These are phyloP conservation scores for Elongisporangium anandrum DNA, from an alignment of 352 stramenopile species.

Conservation along the genomic window DNA sequence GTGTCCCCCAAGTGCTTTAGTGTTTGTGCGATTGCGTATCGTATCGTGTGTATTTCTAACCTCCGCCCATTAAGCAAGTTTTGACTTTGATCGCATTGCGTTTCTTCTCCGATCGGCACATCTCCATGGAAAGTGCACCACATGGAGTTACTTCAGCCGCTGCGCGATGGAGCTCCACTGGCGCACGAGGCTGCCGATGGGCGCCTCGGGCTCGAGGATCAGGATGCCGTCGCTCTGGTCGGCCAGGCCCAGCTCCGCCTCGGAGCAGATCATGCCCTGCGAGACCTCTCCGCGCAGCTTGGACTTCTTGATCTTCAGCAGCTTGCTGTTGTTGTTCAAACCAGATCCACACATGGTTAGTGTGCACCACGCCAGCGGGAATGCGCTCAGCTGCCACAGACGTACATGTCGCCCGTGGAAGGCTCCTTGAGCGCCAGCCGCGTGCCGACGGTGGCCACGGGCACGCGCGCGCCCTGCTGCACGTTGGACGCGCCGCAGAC, in stretches of 20 bases:
- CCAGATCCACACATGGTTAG: conserved; percentile 4
- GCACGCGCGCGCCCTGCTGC: conserved; percentile 46
- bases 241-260: conserved; percentile 60
- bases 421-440: conserved; percentile 51
- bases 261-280: conserved; percentile 81
- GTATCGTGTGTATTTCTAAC: conserved; percentile 1
- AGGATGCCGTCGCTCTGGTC: conserved; percentile 67
- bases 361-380: neutral
- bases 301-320: conserved; percentile 84
- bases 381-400: neutral
- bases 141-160: conserved; percentile 14
- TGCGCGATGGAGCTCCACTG: conserved; percentile 32
- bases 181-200: conserved; percentile 44
- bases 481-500: conserved; percentile 72
- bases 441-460: conserved; percentile 63
- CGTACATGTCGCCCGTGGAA: conserved; percentile 45
- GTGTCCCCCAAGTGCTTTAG: neutral
- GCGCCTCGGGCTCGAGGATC: conserved; percentile 51
- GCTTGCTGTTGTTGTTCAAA: conserved; percentile 29
- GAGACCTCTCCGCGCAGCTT: conserved; percentile 76
- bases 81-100: neutral
- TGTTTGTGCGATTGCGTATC: neutral
- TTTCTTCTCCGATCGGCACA: neutral
- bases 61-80: neutral
- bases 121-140: neutral